Evolutionary conservation across 768 basidiomycete species (phyloP), one percentile per base, ranked within the genome.

Genomic region (Daedaleopsis nitida): DNA sequence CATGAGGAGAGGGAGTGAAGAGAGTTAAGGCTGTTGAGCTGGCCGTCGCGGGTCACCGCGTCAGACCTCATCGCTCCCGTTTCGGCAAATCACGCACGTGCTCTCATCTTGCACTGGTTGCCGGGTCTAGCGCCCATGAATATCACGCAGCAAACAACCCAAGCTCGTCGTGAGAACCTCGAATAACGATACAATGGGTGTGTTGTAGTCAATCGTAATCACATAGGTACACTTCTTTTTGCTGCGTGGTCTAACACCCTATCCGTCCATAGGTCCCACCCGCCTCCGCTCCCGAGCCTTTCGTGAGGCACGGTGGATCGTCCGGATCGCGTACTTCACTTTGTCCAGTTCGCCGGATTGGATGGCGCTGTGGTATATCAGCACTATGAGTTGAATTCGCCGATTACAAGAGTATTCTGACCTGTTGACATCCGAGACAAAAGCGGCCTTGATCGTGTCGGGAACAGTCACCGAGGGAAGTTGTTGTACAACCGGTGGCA

Each of bases 261-360:
- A 75, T 47, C 73, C 70, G 59, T 78, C 78, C 70, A 81, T 60
- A 61, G 75, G 69, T 16, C 74, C 76, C 42, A 74, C 71, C 48
- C 80, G 73, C 64, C 82, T 73, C 70, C 91, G 80, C 58, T 91
- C 90, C 35, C 88, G 83, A 56, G 85, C 81, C 72, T 90, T 91
- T 50, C 89, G 80, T 27, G 91, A 89, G 7, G 86, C 83, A 56
- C 93, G 81, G 70, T 91, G 88, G 48, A 94, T 78, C 32, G 76
- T 67, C 43, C 89, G 75, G 62, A 96, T 81, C 0, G 88, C 86
- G 67, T 90, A 88, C 75, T 94, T 94, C 58, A 93, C 87, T 72
- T 89, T 90, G 70, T 94, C 92, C 58, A 82, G 84, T 70, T 92
- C 84, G 58, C 79, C 78, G 0, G 78, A 76, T 58, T 85, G 83